Percentiles rank a stretch among this genome's conserved stretches.
Evolutionary conservation across 2,329 filamentous ascomycete species (phyloP).

Genomic region (Fusarium continuum): DNA sequence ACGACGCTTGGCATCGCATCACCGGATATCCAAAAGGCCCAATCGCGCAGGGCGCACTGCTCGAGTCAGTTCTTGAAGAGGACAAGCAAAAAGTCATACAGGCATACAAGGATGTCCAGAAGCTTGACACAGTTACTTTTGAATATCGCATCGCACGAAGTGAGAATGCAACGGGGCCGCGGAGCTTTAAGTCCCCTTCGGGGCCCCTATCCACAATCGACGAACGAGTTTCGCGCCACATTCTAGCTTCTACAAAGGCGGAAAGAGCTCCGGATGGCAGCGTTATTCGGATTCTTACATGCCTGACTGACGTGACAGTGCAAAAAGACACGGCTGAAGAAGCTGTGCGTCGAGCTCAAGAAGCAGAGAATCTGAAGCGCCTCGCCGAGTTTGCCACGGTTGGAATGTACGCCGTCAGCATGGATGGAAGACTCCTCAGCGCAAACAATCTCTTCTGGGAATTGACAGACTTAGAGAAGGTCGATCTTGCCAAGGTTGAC

Average conservation of each 20-base stretch:
- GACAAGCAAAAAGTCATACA: constrained; percentile 54
- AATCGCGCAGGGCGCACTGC: constrained; percentile 49
- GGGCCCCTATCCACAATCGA: constrained; percentile 35
- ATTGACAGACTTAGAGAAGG: constrained; percentile 59
- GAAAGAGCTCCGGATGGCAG: constrained; percentile 55
- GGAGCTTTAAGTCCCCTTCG: constrained; percentile 32
- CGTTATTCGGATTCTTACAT: constrained; percentile 58
- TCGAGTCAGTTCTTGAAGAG: constrained; percentile 57
- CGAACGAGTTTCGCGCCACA: constrained; percentile 52
- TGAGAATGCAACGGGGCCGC: not conserved
- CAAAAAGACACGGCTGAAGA: constrained; percentile 60
- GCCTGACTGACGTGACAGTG: constrained; percentile 61
- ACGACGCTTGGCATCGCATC: constrained; percentile 70
- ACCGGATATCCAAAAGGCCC: constrained; percentile 54
- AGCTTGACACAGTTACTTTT: constrained; percentile 53
- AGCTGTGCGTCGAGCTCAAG: constrained; percentile 59
- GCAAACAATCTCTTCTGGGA: constrained; percentile 65
- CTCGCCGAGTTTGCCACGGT: constrained; percentile 65
- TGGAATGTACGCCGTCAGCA: constrained; percentile 63
- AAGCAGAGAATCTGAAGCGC: constrained; percentile 62
- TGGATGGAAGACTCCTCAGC: constrained; percentile 59
- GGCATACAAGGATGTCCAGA: constrained; percentile 54
- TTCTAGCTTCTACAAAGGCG: constrained; percentile 58
- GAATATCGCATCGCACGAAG: constrained; percentile 54
- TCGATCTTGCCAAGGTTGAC: constrained; percentile 49